Percentiles rank a stretch among this genome's conserved stretches.
phyloP scores from a whole-genome alignment of 2,329 filamentous ascomycete species.

The Falciphora oryzae region DNA sequence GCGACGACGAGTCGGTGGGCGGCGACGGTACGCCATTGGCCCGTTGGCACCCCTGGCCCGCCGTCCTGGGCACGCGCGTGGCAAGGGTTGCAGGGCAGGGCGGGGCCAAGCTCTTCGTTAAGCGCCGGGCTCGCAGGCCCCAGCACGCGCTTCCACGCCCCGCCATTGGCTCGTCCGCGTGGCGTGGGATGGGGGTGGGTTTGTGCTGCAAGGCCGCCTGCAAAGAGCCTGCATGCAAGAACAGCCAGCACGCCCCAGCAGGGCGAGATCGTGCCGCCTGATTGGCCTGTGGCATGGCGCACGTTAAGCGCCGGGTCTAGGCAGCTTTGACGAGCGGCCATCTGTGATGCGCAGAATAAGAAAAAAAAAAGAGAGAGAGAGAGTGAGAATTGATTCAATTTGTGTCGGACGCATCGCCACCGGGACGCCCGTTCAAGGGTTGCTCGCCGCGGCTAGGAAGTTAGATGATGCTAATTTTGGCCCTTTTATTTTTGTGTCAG shows the following conservation, averaged over 20 bases:
- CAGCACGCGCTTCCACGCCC: background rate
- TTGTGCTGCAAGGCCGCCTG: background rate
- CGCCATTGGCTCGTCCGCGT: conserved; percentile 2
- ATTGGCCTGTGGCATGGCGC: background rate
- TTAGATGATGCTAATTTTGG: background rate
- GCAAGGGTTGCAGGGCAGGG: background rate
- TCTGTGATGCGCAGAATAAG: background rate
- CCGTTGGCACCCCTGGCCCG: no score
- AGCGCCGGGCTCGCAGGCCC: background rate
- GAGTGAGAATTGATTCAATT: no score
- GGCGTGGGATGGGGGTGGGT: background rate
- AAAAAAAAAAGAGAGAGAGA: no score
- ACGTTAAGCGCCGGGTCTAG: background rate
- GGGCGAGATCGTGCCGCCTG: background rate
- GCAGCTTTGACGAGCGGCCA: no score
- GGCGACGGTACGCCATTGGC: background rate
- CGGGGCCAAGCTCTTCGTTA: background rate
- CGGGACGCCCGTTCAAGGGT: no score
- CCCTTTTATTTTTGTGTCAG: background rate
- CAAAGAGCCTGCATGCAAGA: background rate
- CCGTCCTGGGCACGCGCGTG: background rate
- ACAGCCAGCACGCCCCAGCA: background rate
- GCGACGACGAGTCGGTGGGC: background rate
- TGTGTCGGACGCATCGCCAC: no score
- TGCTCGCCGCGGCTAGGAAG: background rate